Evolutionary conservation across 2,329 filamentous ascomycete species (phyloP), one percentile per base, ranked within the genome.

Genomic region (Aspergillus felis): DNA sequence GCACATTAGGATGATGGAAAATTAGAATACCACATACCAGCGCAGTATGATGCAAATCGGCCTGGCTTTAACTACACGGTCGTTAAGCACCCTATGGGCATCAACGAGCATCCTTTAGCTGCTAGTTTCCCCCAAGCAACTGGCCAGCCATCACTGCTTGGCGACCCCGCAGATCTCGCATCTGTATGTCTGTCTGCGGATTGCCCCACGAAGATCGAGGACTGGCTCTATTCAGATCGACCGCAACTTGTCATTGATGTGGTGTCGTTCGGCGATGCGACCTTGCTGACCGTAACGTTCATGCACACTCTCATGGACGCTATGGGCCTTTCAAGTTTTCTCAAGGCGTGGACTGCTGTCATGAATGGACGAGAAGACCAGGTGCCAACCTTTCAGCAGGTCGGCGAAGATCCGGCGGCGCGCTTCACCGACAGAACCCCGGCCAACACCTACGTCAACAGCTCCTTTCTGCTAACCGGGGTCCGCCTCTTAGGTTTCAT

Each of bases 221-320:
- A 81, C 56, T 79, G 75, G 56, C 47, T 80, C 24, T 63, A 67
- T 50, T 58, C 64, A 3, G 80, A 82, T 63, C 66, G 63, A n/a
- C 80, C 81, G 0, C 76, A 79, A 61, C 64, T 84, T 3, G 73
- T 73, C 2, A 66, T 84, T 3, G 77, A 81, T 58, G 69, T 84
- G 48, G 74, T 76, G 3, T 75, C 75, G 0, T 84, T 84, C 62
- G 64, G 61, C 2, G 77, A 84, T 56, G 78, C 78, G 0, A 84
- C 82, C 0, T 64, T 84, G 0, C 68, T 84, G 1, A 71, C 72
- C 0, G 59, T 84, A 0, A 68, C 70, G 1, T 82, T 74, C 69
- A 74, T 78, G 1, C 82, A 84, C 62, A 76, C 75, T 0, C 65
- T 82, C 5, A 76, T 77, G 60, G 81, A 83, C 57, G 77, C 71